Evolutionary conservation across 768 basidiomycete species (phyloP).

Genomic region (Trametes sanguinea): DNA sequence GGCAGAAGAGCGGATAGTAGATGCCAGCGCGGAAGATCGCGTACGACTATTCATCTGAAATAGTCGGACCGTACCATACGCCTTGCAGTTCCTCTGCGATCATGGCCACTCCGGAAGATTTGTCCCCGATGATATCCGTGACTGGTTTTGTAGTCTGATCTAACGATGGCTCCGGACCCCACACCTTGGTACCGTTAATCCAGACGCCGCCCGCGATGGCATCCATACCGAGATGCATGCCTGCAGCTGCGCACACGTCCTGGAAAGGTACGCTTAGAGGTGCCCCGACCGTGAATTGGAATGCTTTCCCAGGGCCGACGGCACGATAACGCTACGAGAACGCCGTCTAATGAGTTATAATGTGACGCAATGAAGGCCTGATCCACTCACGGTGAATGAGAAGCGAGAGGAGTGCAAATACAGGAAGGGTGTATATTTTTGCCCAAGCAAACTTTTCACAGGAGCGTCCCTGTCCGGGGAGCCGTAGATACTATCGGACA

Average conservation of each 20-base stretch:
- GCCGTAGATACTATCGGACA: not conserved
- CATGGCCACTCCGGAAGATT: too few relatives aligned
- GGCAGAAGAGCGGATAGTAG: not conserved
- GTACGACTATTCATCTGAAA: too few relatives aligned
- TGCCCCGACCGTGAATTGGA: slow-evolving; percentile 4
- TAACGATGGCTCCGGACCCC: not conserved
- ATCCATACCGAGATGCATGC: slow-evolving; percentile 2
- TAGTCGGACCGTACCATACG: slow-evolving; percentile 9
- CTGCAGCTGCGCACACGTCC: not conserved
- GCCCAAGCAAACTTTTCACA: not conserved
- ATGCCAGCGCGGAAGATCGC: not conserved
- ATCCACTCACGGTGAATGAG: not conserved
- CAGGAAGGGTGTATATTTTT: not conserved
- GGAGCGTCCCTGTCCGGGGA: not conserved
- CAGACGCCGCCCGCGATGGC: slow-evolving; percentile 4
- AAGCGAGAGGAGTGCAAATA: slow-evolving; percentile 4
- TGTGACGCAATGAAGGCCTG: not conserved
- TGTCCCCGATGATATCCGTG: not conserved
- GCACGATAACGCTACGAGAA: slow-evolving; percentile 5
- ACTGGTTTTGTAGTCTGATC: not conserved
- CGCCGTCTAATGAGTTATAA: not conserved
- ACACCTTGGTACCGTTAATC: slow-evolving; percentile 9
- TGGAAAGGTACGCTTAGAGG: not conserved
- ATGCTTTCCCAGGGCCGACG: not conserved
- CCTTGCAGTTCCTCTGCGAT: not conserved